These are phyloP conservation scores for Scopulariopsis brevicaulis DNA, from an alignment of 2,329 filamentous ascomycete genomes.

Conservation along the genomic window DNA sequence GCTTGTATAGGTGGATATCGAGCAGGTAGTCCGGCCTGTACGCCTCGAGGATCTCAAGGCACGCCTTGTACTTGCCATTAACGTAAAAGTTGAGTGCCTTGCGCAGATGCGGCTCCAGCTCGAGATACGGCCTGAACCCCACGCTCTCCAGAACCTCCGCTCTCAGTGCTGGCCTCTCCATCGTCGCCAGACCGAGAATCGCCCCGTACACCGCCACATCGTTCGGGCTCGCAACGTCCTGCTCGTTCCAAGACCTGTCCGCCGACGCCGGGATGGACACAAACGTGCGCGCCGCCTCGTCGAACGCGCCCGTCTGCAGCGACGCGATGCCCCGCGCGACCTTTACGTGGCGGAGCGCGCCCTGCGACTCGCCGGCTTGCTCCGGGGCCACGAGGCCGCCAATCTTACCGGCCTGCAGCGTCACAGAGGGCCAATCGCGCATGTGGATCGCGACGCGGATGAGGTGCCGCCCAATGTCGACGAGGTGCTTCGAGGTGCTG, in stretches of 20 bases:
- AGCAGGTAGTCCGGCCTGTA: constrained; percentile 82
- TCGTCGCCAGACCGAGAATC: constrained; percentile 79
- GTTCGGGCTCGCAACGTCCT: constrained; percentile 63
- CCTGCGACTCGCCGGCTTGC: constrained; percentile 31
- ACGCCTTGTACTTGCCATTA: constrained; percentile 78
- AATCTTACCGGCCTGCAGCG: constrained; percentile 53
- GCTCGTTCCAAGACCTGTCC: constrained; percentile 1
- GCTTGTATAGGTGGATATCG: constrained; percentile 72
- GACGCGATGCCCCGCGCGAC: constrained; percentile 38
- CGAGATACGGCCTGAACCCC: constrained; percentile 75
- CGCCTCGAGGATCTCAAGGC: constrained; percentile 69
- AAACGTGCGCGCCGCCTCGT: constrained; percentile 10
- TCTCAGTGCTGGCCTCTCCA: constrained; percentile 70
- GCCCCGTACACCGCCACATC: constrained; percentile 90
- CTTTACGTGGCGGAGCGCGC: constrained; percentile 1
- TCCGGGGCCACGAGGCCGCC: constrained; percentile 29
- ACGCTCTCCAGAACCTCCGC: constrained; percentile 66
- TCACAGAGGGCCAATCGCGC: constrained; percentile 62
- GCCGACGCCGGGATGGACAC: constrained; percentile 1
- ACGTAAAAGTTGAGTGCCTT: constrained; percentile 85
- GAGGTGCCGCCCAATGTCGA: constrained; percentile 71
- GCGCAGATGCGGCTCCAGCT: constrained; percentile 87
- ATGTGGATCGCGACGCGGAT: constrained; percentile 67
- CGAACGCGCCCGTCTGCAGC: constrained; percentile 42
- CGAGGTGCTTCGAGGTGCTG: constrained; percentile 70